Percentiles rank a stretch among this genome's conserved stretches.
phyloP scores from a whole-genome alignment of 805 yeast species.

The Tetrapisispora nanseiensis region DNA sequence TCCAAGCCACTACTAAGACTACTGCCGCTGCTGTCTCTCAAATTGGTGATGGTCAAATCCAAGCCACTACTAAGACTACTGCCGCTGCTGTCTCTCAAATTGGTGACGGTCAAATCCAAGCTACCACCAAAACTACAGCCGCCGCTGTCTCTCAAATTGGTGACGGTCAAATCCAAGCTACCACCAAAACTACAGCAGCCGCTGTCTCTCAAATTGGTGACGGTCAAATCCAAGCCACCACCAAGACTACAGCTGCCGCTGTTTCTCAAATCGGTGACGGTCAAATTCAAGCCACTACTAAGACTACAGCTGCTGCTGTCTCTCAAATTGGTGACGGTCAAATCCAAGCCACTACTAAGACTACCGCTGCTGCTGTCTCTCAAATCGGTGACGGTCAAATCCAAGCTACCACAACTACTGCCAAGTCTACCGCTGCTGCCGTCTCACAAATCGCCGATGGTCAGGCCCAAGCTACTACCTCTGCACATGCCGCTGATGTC shows the following conservation, averaged over 20 bases:
- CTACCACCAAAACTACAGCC: constrained; percentile 14
- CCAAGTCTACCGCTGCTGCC: constrained; percentile 17
- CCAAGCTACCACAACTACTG: constrained; percentile 16
- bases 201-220: constrained; percentile 35
- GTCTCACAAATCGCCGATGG: constrained; percentile 13
- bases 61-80: constrained; percentile 25
- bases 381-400: constrained; percentile 40
- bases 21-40: constrained; percentile 31
- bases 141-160: constrained; percentile 29
- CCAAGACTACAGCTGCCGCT: constrained; percentile 27
- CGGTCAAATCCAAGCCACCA: constrained; percentile 33
- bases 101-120: constrained; percentile 34
- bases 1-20: too few relatives aligned
- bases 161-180: constrained; percentile 33
- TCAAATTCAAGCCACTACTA: constrained; percentile 26
- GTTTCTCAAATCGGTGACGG: constrained; percentile 34
- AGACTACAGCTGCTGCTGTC: constrained; percentile 15
- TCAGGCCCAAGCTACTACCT: constrained; percentile 15
- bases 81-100: constrained; percentile 20
- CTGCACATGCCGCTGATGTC: constrained; percentile 21
- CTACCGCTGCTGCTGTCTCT: constrained; percentile 26
- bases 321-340: constrained; percentile 47
- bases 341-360: constrained; percentile 33
- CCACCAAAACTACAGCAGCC: constrained; percentile 26
- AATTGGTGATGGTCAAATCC: constrained; percentile 38